Evolutionary conservation across 139 green algal species (phyloP), one percentile per base, ranked within the genome.

Genomic region (Picochlorum costavermella): DNA sequence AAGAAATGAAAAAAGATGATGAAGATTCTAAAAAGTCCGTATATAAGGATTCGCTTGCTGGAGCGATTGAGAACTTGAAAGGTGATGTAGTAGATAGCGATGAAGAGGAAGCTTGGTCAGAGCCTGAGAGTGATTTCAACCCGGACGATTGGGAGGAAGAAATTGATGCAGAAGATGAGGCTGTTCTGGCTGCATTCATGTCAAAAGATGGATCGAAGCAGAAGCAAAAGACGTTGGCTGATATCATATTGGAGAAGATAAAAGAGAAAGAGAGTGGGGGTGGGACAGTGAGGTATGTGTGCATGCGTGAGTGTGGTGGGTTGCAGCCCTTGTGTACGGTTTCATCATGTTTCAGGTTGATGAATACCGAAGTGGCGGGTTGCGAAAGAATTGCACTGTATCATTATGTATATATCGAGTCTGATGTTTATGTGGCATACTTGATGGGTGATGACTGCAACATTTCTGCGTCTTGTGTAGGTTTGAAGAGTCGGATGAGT

Each of bases 241-340:
- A 97, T 67, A 71, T 97, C 37, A 93, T 99, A 49, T 63, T 95
- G 75, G 70, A 82, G 2, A 88, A 86, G 43, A 90, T 95, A 8
- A 65, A 74, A 13, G 81, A 86, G 60, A 77, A 80, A 50, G 67
- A 84, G 68, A 44, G 30, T 20, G 67, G 57, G 25, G 31, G 56
- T 60, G 63, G 63, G 46, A 53, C 46, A 3, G 46, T 25, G 46
- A 28, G 16, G 16, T 23, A 5, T 53, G 46, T 28, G 16, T 20
- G n/a, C 8, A 53, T 53, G 46, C 16, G 10, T 8, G 4, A 53
- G 5, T 9, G 16, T 53, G 46, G 16, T 29, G 6, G 8, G 14
- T 26, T 30, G 56, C 31, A 56, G 56, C 31, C 31, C 31, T 25
- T 61, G 56, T 44, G 31, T 44, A 48, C 56, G 56, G 36, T 48